Percentiles rank a stretch among this genome's conserved stretches.
phyloP scores from a whole-genome alignment of 108 stramenopile genomes.

The Seminavis robusta region DNA sequence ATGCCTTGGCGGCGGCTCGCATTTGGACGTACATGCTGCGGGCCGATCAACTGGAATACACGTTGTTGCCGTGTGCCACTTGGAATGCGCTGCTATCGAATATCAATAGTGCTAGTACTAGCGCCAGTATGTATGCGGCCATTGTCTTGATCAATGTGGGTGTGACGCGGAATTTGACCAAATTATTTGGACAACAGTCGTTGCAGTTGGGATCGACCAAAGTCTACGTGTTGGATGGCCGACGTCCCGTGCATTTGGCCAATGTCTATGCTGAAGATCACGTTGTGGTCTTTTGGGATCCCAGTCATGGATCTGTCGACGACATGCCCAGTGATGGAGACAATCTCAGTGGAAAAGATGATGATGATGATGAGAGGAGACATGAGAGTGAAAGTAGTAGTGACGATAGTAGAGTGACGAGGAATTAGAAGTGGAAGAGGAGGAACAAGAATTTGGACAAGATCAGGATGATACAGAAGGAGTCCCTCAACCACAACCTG shows the following conservation, averaged over 20 bases:
- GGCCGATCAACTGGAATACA: constrained; percentile 68
- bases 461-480: constrained; percentile 3
- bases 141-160: constrained; percentile 75
- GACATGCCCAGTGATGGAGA: constrained; percentile 74
- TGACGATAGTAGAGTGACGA: constrained; percentile 11
- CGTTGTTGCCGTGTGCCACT: constrained; percentile 55
- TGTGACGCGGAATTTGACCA: constrained; percentile 57
- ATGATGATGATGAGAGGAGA: constrained; percentile 27
- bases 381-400: constrained; percentile 7
- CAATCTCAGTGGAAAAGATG: constrained; percentile 61
- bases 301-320: constrained; percentile 43
- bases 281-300: constrained; percentile 72
- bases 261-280: constrained; percentile 65
- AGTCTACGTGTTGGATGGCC: constrained; percentile 76
- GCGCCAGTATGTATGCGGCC: constrained; percentile 24
- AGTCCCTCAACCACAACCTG: neutral
- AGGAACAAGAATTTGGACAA: constrained; percentile 9
- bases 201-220: constrained; percentile 5
- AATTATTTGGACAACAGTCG: constrained; percentile 26
- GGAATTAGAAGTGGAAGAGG: constrained; percentile 41
- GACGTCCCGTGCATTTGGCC: constrained; percentile 74
- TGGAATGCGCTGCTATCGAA: constrained; percentile 14
- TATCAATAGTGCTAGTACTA: neutral
- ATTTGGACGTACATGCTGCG: constrained; percentile 73
- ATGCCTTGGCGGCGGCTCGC: constrained; percentile 72